Base-by-base conservation (phyloP, 495 filamentous ascomycete genomes). In the Opeltia flavorubescens region DNA sequence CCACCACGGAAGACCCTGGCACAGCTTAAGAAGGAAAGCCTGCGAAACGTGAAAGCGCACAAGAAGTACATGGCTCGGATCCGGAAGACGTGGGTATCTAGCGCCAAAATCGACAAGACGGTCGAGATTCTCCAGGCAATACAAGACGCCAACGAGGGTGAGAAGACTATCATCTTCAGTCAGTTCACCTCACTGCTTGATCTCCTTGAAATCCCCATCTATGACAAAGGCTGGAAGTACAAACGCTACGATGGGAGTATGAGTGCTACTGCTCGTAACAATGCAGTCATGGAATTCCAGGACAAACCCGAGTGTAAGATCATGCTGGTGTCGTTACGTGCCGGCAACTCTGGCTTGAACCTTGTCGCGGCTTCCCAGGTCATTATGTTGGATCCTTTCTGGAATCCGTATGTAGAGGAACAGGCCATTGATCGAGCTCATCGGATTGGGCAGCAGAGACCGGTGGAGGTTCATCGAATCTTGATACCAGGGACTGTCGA, bases 371-470 rank as follows among this genome's bases (percentile, higher is more conserved):
- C 89, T 0, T 83, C 79, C 0, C 81, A 86, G 52, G 84, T 96
- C 51, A 86, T 96, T 58, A 82, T 95, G 44, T 76, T 93, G 47
- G 89, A 96, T 53, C 89, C 89, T 0, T 95, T 94, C 67, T 96
- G 91, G 86, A 96, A 96, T 50, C 88, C 89, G 0, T 95, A 82
- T 58, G 82, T 94, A 23, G 89, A 96, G 64, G 85, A 89, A 54
- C 89, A 96, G 61, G 89, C 89, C 1, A 81, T 96, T 46, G 91
- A 95, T 62, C 85, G 89, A 30, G 86, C 89, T 3, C 84, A 96
- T 59, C 83, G 89, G 3, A 86, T 96, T 47, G 89, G 88, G 12
- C 89, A 96, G 68, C 68, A 68, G 50, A 70, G 71, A 0, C 64
- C 74, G 12, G 89, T 96, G 4, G 70, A 76, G 45, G 80, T 95